Evolutionary conservation across 768 basidiomycete genomes (phyloP).

Genomic region (Saitozyma podzolica): DNA sequence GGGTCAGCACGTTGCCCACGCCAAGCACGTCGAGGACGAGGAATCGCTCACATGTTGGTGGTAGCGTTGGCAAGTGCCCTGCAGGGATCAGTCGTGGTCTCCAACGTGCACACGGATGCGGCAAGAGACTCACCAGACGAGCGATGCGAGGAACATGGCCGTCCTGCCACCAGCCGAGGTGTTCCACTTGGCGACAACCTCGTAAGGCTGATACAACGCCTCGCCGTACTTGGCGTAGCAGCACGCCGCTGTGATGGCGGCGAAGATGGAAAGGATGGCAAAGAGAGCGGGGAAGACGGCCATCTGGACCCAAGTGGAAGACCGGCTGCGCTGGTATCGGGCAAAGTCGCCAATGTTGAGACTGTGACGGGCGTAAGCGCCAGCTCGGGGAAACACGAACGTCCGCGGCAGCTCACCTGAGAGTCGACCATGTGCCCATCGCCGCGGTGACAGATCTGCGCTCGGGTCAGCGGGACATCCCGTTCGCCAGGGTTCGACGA

Average conservation of each 20-base stretch:
- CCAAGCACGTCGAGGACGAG: background rate
- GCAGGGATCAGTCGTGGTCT: too few species aligned
- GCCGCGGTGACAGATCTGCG: conserved; percentile 26
- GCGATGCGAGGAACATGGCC: conserved; percentile 34
- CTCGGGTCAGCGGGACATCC: too few species aligned
- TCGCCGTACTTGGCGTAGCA: conserved; percentile 29
- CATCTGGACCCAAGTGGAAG: conserved; percentile 32
- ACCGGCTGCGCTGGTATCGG: conserved; percentile 33
- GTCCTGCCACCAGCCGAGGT: conserved; percentile 28
- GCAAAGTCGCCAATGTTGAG: conserved; percentile 47
- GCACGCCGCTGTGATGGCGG: conserved; percentile 38
- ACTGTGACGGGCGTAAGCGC: conserved; percentile 3
- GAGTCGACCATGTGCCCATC: conserved; percentile 38
- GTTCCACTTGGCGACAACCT: conserved; percentile 37
- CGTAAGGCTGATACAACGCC: conserved; percentile 38
- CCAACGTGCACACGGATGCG: too few species aligned
- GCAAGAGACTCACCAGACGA: conserved; percentile 25
- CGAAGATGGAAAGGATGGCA: conserved; percentile 32
- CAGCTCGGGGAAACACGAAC: background rate
- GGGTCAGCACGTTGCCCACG: too few species aligned
- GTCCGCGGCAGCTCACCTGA: conserved; percentile 7
- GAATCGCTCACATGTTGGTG: conserved; percentile 30
- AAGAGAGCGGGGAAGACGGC: conserved; percentile 39
- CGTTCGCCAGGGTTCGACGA: too few species aligned
- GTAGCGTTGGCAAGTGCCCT: conserved; percentile 35